Base-by-base conservation (phyloP, 1,284 basidiomycete species). In the Ceratobasidium sp. region DNA sequence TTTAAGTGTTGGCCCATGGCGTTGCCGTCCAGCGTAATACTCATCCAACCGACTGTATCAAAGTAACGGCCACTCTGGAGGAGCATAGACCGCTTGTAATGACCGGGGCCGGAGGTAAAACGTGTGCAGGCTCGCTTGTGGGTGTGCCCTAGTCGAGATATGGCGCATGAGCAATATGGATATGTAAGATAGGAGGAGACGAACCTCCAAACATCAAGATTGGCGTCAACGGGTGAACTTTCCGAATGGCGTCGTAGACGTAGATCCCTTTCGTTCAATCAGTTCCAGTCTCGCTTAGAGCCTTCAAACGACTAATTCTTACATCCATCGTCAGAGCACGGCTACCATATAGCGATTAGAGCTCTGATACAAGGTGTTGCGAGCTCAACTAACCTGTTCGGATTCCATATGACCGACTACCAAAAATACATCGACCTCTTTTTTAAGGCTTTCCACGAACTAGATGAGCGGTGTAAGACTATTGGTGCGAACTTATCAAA, bases 41-140 rank as follows among this genome's bases (percentile, higher is more conserved):
- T 70, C 68, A 70, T 70, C 68, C 68, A 70, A 9, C 68, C 68
- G 26, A 70, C 68, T 10, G 68, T 70, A 26, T 70, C 52, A 40
- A 70, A 70, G n/a, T 70, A 70, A 10, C 54, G 68, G 7, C 68
- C 68, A n/a, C 68, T 70, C 42, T 70, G 68, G 33, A 70, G 52
- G 23, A 70, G 50, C 68, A 70, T 70, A 3, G 68, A 70, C 20
- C 68, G 68, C 52, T 40, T n/a, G 52, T 12, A 28, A 44, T 38
- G 59, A 33, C 38, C 20, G 9, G 59, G 38, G 10, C 28, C 28
- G 38, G 59, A 61, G 23, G 59, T 61, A 20, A 57, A 57, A 10
- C 50, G 50, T 5, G 50, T 57, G 26, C 68, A 70, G 17, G 15
- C 54, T 26, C 68, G 68, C 13, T 56, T 28, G 52, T 70, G 68